Conservation (phyloP, 2,329 filamentous ascomycete species). For the Huntiella omanensis region DNA sequence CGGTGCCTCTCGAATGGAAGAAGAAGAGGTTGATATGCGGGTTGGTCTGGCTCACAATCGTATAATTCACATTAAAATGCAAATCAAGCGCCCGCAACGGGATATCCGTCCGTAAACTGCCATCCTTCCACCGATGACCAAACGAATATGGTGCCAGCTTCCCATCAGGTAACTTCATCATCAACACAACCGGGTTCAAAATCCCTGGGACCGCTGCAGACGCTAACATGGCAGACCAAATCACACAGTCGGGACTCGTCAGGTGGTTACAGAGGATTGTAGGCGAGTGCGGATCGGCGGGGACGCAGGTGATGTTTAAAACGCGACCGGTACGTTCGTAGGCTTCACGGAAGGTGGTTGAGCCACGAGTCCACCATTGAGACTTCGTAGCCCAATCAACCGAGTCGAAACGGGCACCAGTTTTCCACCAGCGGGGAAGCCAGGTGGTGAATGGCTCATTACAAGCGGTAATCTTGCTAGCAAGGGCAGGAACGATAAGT, state of each 20-base stretch:
- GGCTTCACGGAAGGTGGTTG: slow-evolving; percentile 85
- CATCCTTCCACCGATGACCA: slow-evolving; percentile 98
- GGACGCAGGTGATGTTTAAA: slow-evolving; percentile 88
- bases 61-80: slow-evolving; percentile 97
- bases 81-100: slow-evolving; percentile 85
- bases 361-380: slow-evolving; percentile 80
- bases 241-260: slow-evolving; percentile 88
- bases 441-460: slow-evolving; percentile 59
- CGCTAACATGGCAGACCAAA: slow-evolving; percentile 91
- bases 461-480: slow-evolving; percentile 68
- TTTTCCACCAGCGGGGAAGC: slow-evolving; percentile 73
- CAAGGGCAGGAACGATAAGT: slow-evolving; percentile 72
- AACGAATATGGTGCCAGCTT: slow-evolving; percentile 79
- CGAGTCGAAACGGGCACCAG: slow-evolving; percentile 84
- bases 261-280: slow-evolving; percentile 90
- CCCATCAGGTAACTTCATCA: slow-evolving; percentile 68
- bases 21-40: slow-evolving; percentile 98
- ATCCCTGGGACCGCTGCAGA: slow-evolving; percentile 94
- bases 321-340: slow-evolving; percentile 88
- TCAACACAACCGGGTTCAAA: slow-evolving; percentile 80
- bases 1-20: slow-evolving; percentile 82
- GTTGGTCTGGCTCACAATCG: slow-evolving; percentile 75
- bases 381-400: slow-evolving; percentile 75
- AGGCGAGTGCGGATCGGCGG: slow-evolving; percentile 82
- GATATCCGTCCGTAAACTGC: slow-evolving; percentile 83